These are phyloP conservation scores for Scutellaria baicalensis DNA, from an alignment of 257 asterid genomes.

Conservation along the genomic window DNA sequence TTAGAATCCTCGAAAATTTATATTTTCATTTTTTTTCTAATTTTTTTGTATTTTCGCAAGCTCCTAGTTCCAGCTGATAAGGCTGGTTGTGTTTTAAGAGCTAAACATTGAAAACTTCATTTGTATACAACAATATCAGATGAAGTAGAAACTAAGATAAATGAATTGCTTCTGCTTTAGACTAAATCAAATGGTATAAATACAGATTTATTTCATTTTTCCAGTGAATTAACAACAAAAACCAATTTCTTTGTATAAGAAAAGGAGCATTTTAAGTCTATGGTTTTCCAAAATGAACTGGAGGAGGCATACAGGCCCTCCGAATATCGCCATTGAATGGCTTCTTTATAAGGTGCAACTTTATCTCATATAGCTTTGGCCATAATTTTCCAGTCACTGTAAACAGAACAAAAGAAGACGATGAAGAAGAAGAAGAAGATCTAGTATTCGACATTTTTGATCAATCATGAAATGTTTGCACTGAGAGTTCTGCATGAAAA, in stretches of 20 bases:
- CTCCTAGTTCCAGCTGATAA: no score
- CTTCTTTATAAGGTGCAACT: conserved; percentile 30
- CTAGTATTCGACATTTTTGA: not conserved
- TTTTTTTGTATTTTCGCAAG: no score
- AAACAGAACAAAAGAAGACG: not conserved
- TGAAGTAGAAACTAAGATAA: no score
- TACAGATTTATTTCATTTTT: not conserved
- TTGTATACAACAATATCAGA: no score
- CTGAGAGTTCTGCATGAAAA: not conserved
- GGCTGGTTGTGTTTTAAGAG: no score
- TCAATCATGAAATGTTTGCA: not conserved
- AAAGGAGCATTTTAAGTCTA: not conserved
- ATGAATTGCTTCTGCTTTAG: no score
- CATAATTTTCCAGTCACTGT: conserved; percentile 77
- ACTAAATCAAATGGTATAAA: no score
- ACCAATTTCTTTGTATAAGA: not conserved
- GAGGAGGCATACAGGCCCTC: conserved; percentile 39
- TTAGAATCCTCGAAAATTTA: no score
- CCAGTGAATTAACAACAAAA: not conserved
- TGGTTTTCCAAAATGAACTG: conserved; percentile 22
- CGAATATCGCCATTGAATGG: conserved; percentile 33
- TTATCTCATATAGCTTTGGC: conserved; percentile 64
- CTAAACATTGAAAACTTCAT: no score
- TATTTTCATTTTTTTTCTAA: no score
- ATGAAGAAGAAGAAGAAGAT: not conserved